Percentiles rank a stretch among this genome's conserved stretches.
Evolutionary conservation across 2,329 filamentous ascomycete genomes (phyloP).

Genomic region (Penicillium expansum): DNA sequence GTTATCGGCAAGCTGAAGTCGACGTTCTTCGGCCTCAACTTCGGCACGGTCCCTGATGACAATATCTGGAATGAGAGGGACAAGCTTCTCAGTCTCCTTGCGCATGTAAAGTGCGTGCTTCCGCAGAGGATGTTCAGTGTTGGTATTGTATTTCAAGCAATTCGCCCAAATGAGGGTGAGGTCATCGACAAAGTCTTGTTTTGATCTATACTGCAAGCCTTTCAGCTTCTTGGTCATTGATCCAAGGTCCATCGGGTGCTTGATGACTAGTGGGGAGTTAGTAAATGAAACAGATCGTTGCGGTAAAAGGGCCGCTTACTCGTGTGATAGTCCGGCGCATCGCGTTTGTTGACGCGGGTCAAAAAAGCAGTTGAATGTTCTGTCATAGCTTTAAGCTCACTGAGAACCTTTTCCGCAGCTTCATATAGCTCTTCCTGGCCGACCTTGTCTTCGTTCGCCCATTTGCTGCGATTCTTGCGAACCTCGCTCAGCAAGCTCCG

Average conservation of each 20-base stretch:
- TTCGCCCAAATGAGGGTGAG: conserved; percentile 96
- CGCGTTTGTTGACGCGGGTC: conserved; percentile 91
- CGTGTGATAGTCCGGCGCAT: conserved; percentile 91
- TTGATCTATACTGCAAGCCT: conserved; percentile 74
- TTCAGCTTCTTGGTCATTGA: conserved; percentile 98
- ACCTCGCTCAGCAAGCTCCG: conserved; percentile 95
- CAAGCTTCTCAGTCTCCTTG: conserved; percentile 94
- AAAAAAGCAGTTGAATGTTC: conserved; percentile 97
- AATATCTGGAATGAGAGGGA: conserved; percentile 91
- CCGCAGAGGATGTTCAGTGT: conserved; percentile 78
- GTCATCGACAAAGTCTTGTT: conserved; percentile 91
- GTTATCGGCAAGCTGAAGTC: conserved; percentile 77
- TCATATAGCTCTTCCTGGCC: conserved; percentile 98
- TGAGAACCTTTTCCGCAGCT: conserved; percentile 92
- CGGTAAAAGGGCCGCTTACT: conserved; percentile 56
- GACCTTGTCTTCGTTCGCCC: conserved; percentile 96
- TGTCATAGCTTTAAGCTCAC: conserved; percentile 93
- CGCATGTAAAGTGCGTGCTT: conserved; percentile 96
- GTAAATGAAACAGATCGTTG: not conserved
- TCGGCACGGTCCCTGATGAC: conserved; percentile 86
- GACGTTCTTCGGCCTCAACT: conserved; percentile 79
- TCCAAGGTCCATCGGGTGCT: conserved; percentile 95
- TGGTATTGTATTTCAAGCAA: conserved; percentile 92
- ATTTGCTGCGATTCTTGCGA: conserved; percentile 95
- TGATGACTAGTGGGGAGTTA: conserved; percentile 66